Evolutionary conservation across 306 rosid species (phyloP), one percentile per base, ranked within the genome.

Genomic region (Quercus robur): DNA sequence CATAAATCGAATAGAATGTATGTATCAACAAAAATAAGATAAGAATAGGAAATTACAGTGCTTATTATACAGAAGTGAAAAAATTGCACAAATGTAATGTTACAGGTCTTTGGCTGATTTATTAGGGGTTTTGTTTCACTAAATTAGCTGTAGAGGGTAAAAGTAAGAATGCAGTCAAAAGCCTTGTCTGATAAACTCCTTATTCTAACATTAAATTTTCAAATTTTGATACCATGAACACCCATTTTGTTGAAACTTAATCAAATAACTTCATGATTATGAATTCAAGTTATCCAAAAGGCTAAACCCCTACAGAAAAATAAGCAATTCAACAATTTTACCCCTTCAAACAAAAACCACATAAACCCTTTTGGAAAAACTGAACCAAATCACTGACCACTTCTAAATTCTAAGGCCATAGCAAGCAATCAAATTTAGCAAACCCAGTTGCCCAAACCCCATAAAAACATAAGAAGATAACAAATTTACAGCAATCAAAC

Each of bases 1-100:
- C 61, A 85, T 6, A 81, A 55, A 78, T 76, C 71, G 7, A 75
- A 73, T 68, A 84, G 17, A 74, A 73, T 77, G 70, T 61, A 72
- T 70, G 80, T 4, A 66, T 51, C 26, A 6, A 35, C 59, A 49
- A 62, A 75, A 14, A 56, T 52, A 74, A 67, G 54, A 71, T 71
- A 77, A 70, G 14, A 67, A 33, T 46, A 67, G 52, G 70, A 67
- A 67, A 67, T 35, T 67, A 6, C 11, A 64, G 70, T n/a, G 11
- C 70, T 18, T 64, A 30, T 62, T 31, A 19, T 49, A 19, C 3
- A n/a, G 72, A 35, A 9, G 49, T 19, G 11, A 67, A 11, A 35
- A 67, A 35, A 33, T 4, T 33, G 20, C 49, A 4, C 4, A 35
- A 67, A 35, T 67, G 35, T 33, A 64, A 23, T 30, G 18, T 7